Conservation (phyloP, 768 basidiomycete genomes). For the Tubosaeta sp. region DNA sequence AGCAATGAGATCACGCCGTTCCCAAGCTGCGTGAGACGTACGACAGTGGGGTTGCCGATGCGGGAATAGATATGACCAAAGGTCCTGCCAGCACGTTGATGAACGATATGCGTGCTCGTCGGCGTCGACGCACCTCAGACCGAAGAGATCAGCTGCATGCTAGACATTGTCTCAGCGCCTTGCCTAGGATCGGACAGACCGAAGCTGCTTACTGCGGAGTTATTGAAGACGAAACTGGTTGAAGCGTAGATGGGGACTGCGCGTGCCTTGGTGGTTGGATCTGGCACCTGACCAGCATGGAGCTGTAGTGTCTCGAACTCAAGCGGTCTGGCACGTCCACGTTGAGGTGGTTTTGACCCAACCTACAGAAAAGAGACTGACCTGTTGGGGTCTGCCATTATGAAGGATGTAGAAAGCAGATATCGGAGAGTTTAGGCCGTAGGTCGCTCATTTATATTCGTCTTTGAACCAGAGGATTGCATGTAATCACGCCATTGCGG, state of each 20-base stretch:
- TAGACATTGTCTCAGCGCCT: conserved; percentile 16
- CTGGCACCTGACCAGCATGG: conserved; percentile 54
- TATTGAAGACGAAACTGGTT: conserved; percentile 54
- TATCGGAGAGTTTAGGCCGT: not conserved
- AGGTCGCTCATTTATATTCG: not conserved
- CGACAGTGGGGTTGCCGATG: conserved; percentile 53
- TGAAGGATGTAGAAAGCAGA: not conserved
- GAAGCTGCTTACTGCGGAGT: conserved; percentile 38
- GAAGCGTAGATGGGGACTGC: conserved; percentile 62
- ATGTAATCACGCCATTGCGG: conserved; percentile 10
- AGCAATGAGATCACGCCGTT: not conserved
- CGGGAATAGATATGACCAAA: conserved; percentile 53
- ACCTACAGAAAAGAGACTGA: not conserved
- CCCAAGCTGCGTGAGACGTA: conserved; percentile 24
- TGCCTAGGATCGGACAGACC: not conserved
- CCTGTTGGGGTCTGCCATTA: conserved; percentile 27
- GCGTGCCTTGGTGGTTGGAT: conserved; percentile 52
- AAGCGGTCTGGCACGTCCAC: conserved; percentile 27
- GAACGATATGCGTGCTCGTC: not conserved
- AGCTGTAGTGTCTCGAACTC: conserved; percentile 63
- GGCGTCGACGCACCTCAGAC: conserved; percentile 32
- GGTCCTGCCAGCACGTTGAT: conserved; percentile 19
- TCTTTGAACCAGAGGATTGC: not conserved
- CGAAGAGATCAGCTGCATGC: conserved; percentile 56
- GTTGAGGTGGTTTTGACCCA: not conserved